Evolutionary conservation across 805 yeast genomes (phyloP).

Genomic region (Blastobotrys attinorum): DNA sequence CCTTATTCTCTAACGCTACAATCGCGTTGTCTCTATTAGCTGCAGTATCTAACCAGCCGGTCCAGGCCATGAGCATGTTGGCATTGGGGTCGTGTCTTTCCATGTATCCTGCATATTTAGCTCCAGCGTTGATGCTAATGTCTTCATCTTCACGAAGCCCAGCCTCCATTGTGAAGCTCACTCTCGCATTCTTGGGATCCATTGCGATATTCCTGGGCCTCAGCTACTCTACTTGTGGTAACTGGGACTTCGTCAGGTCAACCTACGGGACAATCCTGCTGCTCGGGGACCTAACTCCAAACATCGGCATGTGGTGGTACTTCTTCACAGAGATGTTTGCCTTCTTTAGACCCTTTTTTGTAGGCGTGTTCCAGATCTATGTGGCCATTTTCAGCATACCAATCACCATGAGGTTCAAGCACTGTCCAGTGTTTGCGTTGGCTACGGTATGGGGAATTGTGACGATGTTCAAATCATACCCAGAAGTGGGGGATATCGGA

Average conservation of each 20-base stretch:
- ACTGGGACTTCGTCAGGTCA: slow-evolving; percentile 39
- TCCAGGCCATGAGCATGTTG: slow-evolving; percentile 43
- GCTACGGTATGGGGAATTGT: slow-evolving; percentile 43
- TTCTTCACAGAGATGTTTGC: slow-evolving; percentile 93
- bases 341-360: slow-evolving; percentile 74
- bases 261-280: slow-evolving; percentile 46
- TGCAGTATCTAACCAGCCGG: slow-evolving; percentile 34
- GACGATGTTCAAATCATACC: slow-evolving; percentile 72
- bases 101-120: slow-evolving; percentile 51
- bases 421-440: slow-evolving; percentile 53
- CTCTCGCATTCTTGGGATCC: slow-evolving; percentile 12
- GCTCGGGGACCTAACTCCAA: slow-evolving; percentile 73
- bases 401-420: slow-evolving; percentile 55
- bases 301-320: slow-evolving; percentile 98
- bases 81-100: slow-evolving; percentile 60
- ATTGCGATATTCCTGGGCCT: slow-evolving; percentile 16
- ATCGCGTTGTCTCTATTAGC: slow-evolving; percentile 41
- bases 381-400: slow-evolving; percentile 63
- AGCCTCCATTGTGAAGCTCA: slow-evolving; percentile 8
- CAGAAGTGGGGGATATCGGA: slow-evolving; percentile 73
- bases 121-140: slow-evolving; percentile 46
- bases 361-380: slow-evolving; percentile 75
- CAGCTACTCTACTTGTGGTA: slow-evolving; percentile 22
- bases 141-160: slow-evolving; percentile 5
- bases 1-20: slow-evolving; percentile 50